Percentiles rank a stretch among this genome's conserved stretches.
phyloP scores from a whole-genome alignment of 495 filamentous ascomycete genomes.

The Hypoxylon perforatum region DNA sequence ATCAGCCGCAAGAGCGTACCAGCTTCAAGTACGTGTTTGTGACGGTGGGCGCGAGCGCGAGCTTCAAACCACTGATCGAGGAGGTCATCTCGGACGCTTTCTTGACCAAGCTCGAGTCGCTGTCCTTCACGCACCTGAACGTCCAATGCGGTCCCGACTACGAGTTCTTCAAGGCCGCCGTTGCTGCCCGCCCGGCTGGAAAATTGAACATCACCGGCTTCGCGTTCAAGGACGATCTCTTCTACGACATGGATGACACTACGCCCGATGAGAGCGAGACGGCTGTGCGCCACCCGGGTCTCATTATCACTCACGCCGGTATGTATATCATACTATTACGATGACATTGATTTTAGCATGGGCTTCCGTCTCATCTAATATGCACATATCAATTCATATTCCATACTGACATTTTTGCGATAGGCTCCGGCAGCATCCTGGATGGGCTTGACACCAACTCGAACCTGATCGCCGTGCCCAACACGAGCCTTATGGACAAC shows the following conservation, averaged over 20 bases:
- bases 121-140: conserved; percentile 71
- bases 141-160: conserved; percentile 79
- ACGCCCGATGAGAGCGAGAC: background rate
- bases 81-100: conserved; percentile 72
- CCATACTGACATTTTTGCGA: conserved; percentile 16
- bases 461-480: conserved; percentile 86
- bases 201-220: conserved; percentile 38
- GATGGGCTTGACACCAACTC: conserved; percentile 75
- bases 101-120: conserved; percentile 62
- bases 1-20: no score
- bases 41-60: conserved; percentile 90
- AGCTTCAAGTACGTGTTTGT: conserved; percentile 65
- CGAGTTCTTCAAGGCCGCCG: conserved; percentile 38
- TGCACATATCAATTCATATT: background rate
- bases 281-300: conserved; percentile 47
- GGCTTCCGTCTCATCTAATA: background rate
- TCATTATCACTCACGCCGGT: conserved; percentile 95
- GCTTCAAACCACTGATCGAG: conserved; percentile 76
- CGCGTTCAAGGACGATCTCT: conserved; percentile 19
- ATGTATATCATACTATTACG: conserved; percentile 38
- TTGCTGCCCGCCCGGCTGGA: conserved; percentile 4
- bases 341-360: background rate
- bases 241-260: conserved; percentile 4
- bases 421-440: conserved; percentile 90
- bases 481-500: conserved; percentile 83